Conservation (phyloP, 371 early-diverging fungal species). For the Mycotypha africana region DNA sequence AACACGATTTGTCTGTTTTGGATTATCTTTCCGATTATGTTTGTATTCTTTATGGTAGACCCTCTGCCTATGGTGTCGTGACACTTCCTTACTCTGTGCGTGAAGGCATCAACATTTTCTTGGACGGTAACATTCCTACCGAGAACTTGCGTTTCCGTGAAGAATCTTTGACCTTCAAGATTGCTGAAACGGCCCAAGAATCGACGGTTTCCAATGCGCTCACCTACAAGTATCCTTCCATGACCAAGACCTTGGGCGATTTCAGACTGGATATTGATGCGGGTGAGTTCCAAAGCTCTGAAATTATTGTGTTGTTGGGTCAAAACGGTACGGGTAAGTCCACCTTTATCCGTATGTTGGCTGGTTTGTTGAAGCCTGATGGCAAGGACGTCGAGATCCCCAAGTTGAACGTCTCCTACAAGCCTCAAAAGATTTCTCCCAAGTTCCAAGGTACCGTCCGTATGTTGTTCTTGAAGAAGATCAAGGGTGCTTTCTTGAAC, state of each 20-base stretch:
- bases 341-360: constrained; percentile 96
- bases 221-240: constrained; percentile 82
- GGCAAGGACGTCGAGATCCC: constrained; percentile 77
- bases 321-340: constrained; percentile 99
- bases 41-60: constrained; percentile 98
- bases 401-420: constrained; percentile 90
- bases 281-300: constrained; percentile 96
- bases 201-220: constrained; percentile 56
- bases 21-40: constrained; percentile 99
- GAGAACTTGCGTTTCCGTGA: constrained; percentile 99
- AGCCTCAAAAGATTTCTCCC: constrained; percentile 99
- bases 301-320: constrained; percentile 99
- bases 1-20: constrained; percentile 99
- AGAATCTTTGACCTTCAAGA: constrained; percentile 93
- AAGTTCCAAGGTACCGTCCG: constrained; percentile 97
- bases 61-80: constrained; percentile 99
- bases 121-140: constrained; percentile 98
- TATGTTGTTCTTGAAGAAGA: constrained; percentile 93
- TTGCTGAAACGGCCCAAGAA: constrained; percentile 87
- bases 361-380: constrained; percentile 88
- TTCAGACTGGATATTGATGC: constrained; percentile 83
- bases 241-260: constrained; percentile 82
- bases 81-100: constrained; percentile 98
- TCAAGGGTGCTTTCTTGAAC: constrained; percentile 88
- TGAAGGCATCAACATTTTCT: constrained; percentile 99